Percentiles rank a stretch among this genome's conserved stretches.
Conservation (phyloP, 2,329 filamentous ascomycete genomes). For the Aspergillus piperis region DNA sequence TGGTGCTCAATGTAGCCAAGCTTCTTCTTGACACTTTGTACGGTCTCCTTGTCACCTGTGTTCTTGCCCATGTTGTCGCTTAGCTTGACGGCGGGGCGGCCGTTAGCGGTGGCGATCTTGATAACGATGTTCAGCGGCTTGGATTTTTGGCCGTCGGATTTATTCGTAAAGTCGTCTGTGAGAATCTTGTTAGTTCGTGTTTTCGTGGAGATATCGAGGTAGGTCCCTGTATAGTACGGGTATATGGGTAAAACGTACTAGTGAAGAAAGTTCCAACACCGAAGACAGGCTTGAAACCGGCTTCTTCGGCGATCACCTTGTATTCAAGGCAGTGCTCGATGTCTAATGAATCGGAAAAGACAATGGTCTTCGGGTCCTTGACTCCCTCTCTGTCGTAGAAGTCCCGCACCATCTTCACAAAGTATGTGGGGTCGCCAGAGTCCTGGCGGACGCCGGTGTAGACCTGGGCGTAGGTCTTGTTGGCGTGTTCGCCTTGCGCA, state of each 20-base stretch:
- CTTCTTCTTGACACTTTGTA: conserved; percentile 78
- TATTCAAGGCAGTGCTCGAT: conserved; percentile 90
- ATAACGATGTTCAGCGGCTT: conserved; percentile 96
- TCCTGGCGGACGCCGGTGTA: conserved; percentile 88
- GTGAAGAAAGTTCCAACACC: conserved; percentile 95
- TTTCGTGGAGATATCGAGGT: too few relatives aligned
- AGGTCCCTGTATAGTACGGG: not conserved
- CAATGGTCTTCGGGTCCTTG: conserved; percentile 79
- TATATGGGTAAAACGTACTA: conserved; percentile 50
- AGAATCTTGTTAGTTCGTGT: not conserved
- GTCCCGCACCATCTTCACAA: conserved; percentile 73
- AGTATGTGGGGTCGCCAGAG: conserved; percentile 80
- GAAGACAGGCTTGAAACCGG: conserved; percentile 83
- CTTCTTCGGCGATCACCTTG: conserved; percentile 76
- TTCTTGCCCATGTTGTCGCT: conserved; percentile 93
- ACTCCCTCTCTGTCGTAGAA: conserved; percentile 80
- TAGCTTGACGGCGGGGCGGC: conserved; percentile 85
- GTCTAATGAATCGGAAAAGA: conserved; percentile 94
- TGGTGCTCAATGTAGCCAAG: conserved; percentile 83
- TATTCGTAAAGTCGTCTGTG: conserved; percentile 75
- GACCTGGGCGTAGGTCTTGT: conserved; percentile 73
- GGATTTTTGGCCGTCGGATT: conserved; percentile 76
- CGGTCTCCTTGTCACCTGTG: conserved; percentile 78
- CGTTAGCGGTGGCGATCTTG: conserved; percentile 84
- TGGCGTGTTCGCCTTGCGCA: conserved; percentile 41